These are phyloP conservation scores for Nicotiana sylvestris DNA, from an alignment of 257 asterid genomes.

Conservation along the genomic window DNA sequence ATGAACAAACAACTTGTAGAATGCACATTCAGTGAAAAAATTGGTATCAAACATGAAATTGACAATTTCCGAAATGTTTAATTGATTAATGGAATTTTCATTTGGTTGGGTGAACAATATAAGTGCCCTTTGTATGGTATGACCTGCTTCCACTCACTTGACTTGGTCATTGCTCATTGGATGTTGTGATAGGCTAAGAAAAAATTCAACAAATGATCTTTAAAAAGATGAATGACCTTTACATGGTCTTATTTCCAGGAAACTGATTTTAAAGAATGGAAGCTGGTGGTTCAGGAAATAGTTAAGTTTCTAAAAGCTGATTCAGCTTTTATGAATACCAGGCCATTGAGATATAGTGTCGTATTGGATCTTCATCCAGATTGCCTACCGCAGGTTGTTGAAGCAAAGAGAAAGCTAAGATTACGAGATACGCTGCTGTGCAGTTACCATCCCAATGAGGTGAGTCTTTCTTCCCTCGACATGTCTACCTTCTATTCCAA, in stretches of 20 bases:
- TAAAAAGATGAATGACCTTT: constrained; percentile 18
- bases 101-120: not conserved
- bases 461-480: constrained; percentile 19
- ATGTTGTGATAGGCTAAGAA: not conserved
- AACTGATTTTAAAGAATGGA: constrained; percentile 95
- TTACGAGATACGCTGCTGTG: constrained; percentile 82
- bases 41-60: not conserved
- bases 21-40: not conserved
- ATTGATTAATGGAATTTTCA: not conserved
- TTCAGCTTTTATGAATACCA: constrained; percentile 85
- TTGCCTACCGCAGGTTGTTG: constrained; percentile 48
- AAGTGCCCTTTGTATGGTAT: not conserved
- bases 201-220: not conserved
- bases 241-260: constrained; percentile 65
- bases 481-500: not conserved
- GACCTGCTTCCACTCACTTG: not conserved
- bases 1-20: not conserved
- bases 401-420: constrained; percentile 66
- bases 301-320: constrained; percentile 94
- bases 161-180: not conserved
- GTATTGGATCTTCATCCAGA: constrained; percentile 87
- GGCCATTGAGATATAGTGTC: constrained; percentile 91
- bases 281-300: constrained; percentile 93
- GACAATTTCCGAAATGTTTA: not conserved
- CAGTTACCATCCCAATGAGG: constrained; percentile 95